Conservation (phyloP, 306 rosid genomes). For the Malus fusca region DNA sequence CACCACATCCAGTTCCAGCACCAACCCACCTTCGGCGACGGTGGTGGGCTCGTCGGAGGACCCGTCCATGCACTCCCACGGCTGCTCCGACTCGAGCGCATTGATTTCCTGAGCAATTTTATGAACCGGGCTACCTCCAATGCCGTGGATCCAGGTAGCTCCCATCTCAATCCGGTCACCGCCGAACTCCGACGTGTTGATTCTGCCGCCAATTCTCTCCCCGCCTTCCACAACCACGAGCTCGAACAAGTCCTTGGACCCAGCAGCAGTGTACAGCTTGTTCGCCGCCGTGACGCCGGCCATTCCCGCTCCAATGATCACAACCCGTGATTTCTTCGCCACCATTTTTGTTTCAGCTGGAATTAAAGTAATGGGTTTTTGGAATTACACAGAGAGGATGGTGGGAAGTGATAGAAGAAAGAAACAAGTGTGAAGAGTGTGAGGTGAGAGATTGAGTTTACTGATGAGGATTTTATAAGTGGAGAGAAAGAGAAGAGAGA, state of each 20-base stretch:
- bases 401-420: neutral
- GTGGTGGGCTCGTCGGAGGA: slow-evolving; percentile 45
- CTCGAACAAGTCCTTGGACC: slow-evolving; percentile 54
- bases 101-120: slow-evolving; percentile 59
- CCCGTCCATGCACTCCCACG: slow-evolving; percentile 98
- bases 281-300: slow-evolving; percentile 93
- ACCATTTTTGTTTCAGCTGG: slow-evolving; percentile 40
- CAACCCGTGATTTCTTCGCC: slow-evolving; percentile 69
- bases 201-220: slow-evolving; percentile 82
- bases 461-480: slow-evolving; percentile 55
- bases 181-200: slow-evolving; percentile 81
- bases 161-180: slow-evolving; percentile 95
- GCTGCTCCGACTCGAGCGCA: slow-evolving; percentile 67
- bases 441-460: slow-evolving; percentile 50
- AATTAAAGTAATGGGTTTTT: neutral
- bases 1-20: slow-evolving; percentile 36
- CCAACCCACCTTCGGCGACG: slow-evolving; percentile 75
- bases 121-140: slow-evolving; percentile 78
- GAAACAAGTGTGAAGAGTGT: slow-evolving; percentile 14
- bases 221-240: slow-evolving; percentile 83
- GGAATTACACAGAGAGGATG: neutral
- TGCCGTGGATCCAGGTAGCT: slow-evolving; percentile 99
- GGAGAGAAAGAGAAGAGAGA: neutral
- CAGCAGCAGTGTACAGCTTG: slow-evolving; percentile 61
- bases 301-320: slow-evolving; percentile 95